Conservation (phyloP, 345 rosid genomes). For the Lumnitzera littorea region DNA sequence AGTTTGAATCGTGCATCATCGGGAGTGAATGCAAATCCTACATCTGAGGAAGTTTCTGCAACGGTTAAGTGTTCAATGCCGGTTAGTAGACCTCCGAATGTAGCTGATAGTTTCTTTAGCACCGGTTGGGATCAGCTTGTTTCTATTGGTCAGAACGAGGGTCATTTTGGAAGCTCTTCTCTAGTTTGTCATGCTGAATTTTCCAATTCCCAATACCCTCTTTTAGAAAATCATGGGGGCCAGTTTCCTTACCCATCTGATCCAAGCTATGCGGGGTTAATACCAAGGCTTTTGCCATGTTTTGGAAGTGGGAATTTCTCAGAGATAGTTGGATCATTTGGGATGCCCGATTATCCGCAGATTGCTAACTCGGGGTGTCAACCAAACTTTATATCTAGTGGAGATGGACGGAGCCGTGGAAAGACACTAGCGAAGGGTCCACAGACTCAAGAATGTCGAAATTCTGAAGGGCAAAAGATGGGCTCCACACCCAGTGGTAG, state of each 20-base stretch:
- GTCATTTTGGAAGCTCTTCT: constrained; percentile 41
- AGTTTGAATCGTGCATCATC: constrained; percentile 36
- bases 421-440: constrained; percentile 27
- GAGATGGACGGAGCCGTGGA: constrained; percentile 29
- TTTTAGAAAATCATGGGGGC: constrained; percentile 49
- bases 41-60: constrained; percentile 29
- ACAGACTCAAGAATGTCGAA: constrained; percentile 37
- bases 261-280: constrained; percentile 42
- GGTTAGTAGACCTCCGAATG: constrained; percentile 27
- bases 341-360: constrained; percentile 30
- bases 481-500: constrained; percentile 44
- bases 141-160: constrained; percentile 32
- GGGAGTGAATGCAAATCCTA: constrained; percentile 25
- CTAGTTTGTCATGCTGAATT: constrained; percentile 47
- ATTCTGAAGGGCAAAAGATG: constrained; percentile 38
- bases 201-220: constrained; percentile 43
- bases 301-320: constrained; percentile 56
- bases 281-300: constrained; percentile 39
- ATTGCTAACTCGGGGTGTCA: constrained; percentile 23
- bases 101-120: constrained; percentile 51
- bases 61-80: constrained; percentile 33
- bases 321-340: constrained; percentile 45
- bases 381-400: constrained; percentile 30
- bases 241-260: constrained; percentile 52
- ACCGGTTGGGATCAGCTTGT: constrained; percentile 75